Base-by-base conservation (phyloP, 2,329 filamentous ascomycete species). In the Neonectria ditissima region DNA sequence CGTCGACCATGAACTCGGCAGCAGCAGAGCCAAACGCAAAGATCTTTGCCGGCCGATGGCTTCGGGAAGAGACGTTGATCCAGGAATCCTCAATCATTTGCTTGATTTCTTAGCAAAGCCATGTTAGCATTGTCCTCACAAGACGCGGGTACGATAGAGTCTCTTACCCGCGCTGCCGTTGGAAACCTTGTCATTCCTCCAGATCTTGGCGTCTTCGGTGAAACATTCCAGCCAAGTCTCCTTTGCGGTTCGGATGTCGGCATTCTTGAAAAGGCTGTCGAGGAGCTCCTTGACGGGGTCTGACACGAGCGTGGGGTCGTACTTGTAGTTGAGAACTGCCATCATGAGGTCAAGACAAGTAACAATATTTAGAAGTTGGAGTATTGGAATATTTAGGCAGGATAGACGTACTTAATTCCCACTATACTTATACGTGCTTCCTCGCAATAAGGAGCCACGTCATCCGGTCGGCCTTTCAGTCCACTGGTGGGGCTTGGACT, bases 61-160 rank as follows among this genome's bases (percentile, higher is more conserved):
- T 34, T 16, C 50, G 50, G 5, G 30, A 53, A 9, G 50, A n/a
- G 4, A 53, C 50, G 20, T 53, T 53, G 30, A 32, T 22, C 50
- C 30, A 53, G 22, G 32, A 51, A 8, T 30, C n/a, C 11, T 26
- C n/a, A 16, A 51, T 30, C 48, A 51, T 51, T 5, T 30, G n/a
- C 11, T 51, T 30, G 16, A 51, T 51, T 20, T 51, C 48, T 51
- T 51, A n/a, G n/a, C n/a, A n/a, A n/a, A n/a, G n/a, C n/a, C n/a
- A n/a, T n/a, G n/a, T n/a, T n/a, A n/a, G n/a, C n/a, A n/a, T n/a
- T n/a, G n/a, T n/a, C n/a, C n/a, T n/a, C n/a, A n/a, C n/a, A n/a
- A n/a, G n/a, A n/a, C n/a, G n/a, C n/a, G n/a, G n/a, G n/a, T n/a
- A n/a, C n/a, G n/a, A n/a, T n/a, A n/a, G n/a, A n/a, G n/a, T n/a